Conservation (phyloP, 805 yeast genomes). For the Sugiyamaella valdiviana region DNA sequence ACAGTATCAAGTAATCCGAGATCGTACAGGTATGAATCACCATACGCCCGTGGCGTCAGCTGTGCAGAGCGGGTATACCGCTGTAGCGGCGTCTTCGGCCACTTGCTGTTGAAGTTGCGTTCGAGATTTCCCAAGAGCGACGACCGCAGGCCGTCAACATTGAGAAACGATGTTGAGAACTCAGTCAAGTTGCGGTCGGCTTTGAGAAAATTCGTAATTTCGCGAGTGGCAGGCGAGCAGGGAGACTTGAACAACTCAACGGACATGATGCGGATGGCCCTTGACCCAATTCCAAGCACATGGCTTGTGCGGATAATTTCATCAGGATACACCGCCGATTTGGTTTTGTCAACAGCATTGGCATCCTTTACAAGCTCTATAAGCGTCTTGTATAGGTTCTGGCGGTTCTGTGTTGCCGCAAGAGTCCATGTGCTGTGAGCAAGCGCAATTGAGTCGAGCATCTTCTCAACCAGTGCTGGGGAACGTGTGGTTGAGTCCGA, state of each 20-base stretch:
- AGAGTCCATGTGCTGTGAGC: constrained; percentile 78
- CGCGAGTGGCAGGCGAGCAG: constrained; percentile 33
- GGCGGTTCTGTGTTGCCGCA: constrained; percentile 45
- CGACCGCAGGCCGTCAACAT: constrained; percentile 43
- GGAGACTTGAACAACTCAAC: constrained; percentile 53
- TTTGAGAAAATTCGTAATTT: constrained; percentile 21
- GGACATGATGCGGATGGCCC: constrained; percentile 70
- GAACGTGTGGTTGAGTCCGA: constrained; percentile 8
- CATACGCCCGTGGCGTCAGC: constrained; percentile 46
- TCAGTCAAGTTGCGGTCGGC: constrained; percentile 21
- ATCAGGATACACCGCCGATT: neutral
- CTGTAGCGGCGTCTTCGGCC: constrained; percentile 42
- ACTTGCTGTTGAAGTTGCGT: constrained; percentile 41
- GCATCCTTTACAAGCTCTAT: constrained; percentile 9
- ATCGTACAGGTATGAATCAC: constrained; percentile 50
- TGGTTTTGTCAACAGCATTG: neutral
- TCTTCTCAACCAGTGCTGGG: constrained; percentile 36
- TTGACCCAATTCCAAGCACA: constrained; percentile 42
- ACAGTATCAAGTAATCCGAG: constrained; percentile 56
- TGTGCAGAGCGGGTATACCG: constrained; percentile 41
- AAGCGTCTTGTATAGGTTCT: constrained; percentile 27
- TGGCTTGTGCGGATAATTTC: neutral
- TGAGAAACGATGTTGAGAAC: constrained; percentile 34
- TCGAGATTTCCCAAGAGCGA: constrained; percentile 43
- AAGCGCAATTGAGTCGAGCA: constrained; percentile 65